Evolutionary conservation across 2,329 filamentous ascomycete species (phyloP).

Genomic region (Claviceps africana): DNA sequence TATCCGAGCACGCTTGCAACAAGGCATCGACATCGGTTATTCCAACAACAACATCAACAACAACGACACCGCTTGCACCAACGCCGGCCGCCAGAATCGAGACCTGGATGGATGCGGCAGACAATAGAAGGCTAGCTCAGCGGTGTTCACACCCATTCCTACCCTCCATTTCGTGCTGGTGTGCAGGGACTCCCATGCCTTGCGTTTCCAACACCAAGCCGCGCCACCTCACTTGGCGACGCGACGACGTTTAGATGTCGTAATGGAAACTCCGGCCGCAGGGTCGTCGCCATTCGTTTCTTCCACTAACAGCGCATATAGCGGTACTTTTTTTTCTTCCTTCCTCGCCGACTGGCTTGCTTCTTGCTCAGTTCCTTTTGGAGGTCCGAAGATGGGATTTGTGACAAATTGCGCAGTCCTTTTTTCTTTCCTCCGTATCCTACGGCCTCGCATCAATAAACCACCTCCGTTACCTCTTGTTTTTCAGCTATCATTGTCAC

Average conservation of each 20-base stretch:
- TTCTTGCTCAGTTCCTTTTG: neutral
- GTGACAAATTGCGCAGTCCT: too few relatives aligned
- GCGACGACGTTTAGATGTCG: constrained; percentile 6
- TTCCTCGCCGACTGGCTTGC: neutral
- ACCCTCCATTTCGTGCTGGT: constrained; percentile 1
- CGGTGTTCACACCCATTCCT: neutral
- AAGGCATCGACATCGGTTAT: neutral
- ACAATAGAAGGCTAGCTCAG: neutral
- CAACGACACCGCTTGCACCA: too few relatives aligned
- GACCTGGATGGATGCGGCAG: neutral
- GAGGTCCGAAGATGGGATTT: neutral
- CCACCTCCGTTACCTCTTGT: too few relatives aligned
- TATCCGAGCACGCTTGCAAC: neutral
- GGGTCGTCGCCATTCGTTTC: neutral
- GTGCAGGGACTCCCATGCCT: neutral
- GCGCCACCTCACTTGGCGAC: neutral
- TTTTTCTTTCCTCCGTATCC: neutral
- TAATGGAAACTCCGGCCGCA: constrained; percentile 7
- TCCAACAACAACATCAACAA: neutral
- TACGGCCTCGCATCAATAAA: too few relatives aligned
- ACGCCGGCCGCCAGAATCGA: neutral
- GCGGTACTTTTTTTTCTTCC: neutral
- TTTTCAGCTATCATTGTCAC: neutral
- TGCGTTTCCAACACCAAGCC: neutral
- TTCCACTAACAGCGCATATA: neutral